Base-by-base conservation (phyloP, 2,329 filamentous ascomycete species). In the Hirsutella minnesotensis region DNA sequence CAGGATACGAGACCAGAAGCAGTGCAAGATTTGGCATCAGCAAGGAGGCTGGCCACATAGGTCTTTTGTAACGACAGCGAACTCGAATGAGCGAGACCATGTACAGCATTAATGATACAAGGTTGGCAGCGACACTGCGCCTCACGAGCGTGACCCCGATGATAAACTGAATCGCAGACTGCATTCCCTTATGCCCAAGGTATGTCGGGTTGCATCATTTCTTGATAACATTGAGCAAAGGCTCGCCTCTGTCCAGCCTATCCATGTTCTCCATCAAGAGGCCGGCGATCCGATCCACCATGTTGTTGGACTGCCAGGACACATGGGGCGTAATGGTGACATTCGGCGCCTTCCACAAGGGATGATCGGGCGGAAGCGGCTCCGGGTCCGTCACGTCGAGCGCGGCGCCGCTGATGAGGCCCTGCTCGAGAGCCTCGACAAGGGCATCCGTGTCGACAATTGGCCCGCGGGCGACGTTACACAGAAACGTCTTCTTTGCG, bases 301-400 rank as follows among this genome's bases (percentile, higher is more conserved):
- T 49, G 18, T 44, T 48, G 5, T 53, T 50, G 12, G 60, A 58
- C 45, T 56, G 51, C 54, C 60, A 63, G 21, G 56, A 58, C 16
- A 65, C 46, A 42, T 68, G 65, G 3, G 65, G 64, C 9, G 63
- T 60, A 39, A 86, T 72, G 46, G 79, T 70, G 15, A 79, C 66
- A 56, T 86, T 84, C 3, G 73, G 70, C 36, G 77, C 65, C 39
- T 68, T 71, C 78, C 82, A 86, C 21, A 87, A 59, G 46, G 75
- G 70, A 54, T 81, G 73, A 20, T 79, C 74, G 12, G 62, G 53
- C 0, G 81, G 81, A 47, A 87, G 55, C 0, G 83, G 83, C 56
- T 87, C 83, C 0, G 81, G 82, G 47, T 86, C 80, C 2, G 81
- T 78, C 1, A 86, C 83, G 56, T 86, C 82, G 22, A 86, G 57